phyloP scores from a whole-genome alignment of 441 rosid species.

The Croton setiger region DNA sequence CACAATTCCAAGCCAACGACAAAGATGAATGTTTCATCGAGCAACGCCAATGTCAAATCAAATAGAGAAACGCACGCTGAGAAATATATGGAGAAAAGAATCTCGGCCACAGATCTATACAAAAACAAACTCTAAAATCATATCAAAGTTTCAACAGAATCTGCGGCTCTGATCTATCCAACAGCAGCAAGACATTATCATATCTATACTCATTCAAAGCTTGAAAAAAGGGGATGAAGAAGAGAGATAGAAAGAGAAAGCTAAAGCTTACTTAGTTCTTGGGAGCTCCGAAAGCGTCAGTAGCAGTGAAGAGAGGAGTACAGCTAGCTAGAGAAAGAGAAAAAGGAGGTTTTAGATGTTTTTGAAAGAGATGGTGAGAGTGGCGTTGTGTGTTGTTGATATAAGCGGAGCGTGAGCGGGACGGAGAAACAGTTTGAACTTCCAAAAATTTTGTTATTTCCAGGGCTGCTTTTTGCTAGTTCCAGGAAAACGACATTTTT shows the following conservation, averaged over 20 bases:
- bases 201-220: not conserved
- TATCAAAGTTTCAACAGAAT: slow-evolving; percentile 2
- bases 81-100: slow-evolving; percentile 4
- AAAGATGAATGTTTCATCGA: not conserved
- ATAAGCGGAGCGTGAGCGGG: slow-evolving; percentile 53
- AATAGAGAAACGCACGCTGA: not conserved
- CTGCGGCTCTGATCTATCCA: slow-evolving; percentile 22
- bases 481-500: not conserved
- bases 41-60: not conserved
- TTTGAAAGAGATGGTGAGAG: slow-evolving; percentile 2
- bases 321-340: slow-evolving; percentile 17
- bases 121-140: slow-evolving; percentile 5
- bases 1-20: not conserved
- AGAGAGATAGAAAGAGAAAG: not conserved
- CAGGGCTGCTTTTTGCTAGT: slow-evolving; percentile 7
- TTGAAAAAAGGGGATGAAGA: not conserved
- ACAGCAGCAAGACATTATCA: not conserved
- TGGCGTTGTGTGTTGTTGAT: slow-evolving; percentile 5
- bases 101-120: slow-evolving; percentile 35
- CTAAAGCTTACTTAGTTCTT: slow-evolving; percentile 27
- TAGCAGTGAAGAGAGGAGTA: not conserved
- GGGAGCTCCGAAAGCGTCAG: slow-evolving; percentile 29
- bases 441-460: slow-evolving; percentile 13
- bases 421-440: slow-evolving; percentile 54
- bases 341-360: slow-evolving; percentile 1